These are phyloP conservation scores for Ogataea trehaloabstinens DNA, from an alignment of 805 yeast genomes.

Conservation along the genomic window DNA sequence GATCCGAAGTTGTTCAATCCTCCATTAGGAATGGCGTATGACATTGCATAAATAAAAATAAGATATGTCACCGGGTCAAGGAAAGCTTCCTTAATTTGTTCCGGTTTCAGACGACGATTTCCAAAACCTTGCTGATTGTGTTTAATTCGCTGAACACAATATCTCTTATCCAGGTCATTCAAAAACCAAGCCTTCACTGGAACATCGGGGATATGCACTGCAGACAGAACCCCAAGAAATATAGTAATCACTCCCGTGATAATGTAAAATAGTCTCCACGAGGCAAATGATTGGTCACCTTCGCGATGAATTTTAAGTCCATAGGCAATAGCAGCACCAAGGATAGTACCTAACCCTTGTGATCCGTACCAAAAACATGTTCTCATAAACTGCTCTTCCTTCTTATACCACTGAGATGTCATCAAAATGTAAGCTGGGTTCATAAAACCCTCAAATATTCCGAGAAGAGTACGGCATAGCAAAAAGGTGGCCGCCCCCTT, in stretches of 20 bases:
- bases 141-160: conserved; percentile 57
- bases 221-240: conserved; percentile 40
- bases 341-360: conserved; percentile 43
- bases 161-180: conserved; percentile 42
- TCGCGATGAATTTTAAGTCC: conserved; percentile 38
- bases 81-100: conserved; percentile 54
- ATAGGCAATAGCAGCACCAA: conserved; percentile 52
- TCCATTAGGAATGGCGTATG: conserved; percentile 52
- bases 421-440: conserved; percentile 50
- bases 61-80: conserved; percentile 49
- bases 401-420: conserved; percentile 51
- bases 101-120: conserved; percentile 47
- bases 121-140: conserved; percentile 61
- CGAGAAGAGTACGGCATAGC: conserved; percentile 49
- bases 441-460: conserved; percentile 47
- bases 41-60: conserved; percentile 38
- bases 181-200: conserved; percentile 56
- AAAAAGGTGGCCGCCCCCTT: conserved; percentile 40
- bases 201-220: conserved; percentile 46
- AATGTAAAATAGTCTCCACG: conserved; percentile 62
- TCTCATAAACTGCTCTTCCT: conserved; percentile 41
- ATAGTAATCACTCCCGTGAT: conserved; percentile 59
- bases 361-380: conserved; percentile 37
- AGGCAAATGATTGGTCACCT: conserved; percentile 39
- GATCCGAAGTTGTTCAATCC: conserved; percentile 48